A percentile compares a stretch with the other conserved stretches of the same genome.
Conservation (phyloP, 352 stramenopile genomes). For the Globisporangium spinosum region DNA sequence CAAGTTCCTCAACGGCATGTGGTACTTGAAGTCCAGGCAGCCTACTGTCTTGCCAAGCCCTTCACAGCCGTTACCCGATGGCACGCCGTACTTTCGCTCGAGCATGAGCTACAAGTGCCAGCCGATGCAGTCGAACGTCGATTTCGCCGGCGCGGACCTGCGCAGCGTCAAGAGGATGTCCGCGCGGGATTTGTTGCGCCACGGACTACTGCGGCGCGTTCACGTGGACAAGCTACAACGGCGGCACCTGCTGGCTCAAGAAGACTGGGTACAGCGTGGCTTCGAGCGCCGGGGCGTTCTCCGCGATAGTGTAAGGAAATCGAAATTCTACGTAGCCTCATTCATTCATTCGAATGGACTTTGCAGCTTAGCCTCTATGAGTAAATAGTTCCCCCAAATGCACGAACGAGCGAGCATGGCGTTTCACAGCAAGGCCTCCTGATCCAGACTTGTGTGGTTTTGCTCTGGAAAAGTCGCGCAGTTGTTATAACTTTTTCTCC, state of each 20-base stretch:
- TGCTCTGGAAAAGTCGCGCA: not conserved
- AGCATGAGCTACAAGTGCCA: slow-evolving; percentile 13
- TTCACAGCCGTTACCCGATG: not conserved
- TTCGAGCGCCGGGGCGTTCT: not conserved
- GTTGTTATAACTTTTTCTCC: not conserved
- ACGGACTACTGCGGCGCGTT: slow-evolving; percentile 22
- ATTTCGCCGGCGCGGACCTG: slow-evolving; percentile 9
- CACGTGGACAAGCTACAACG: slow-evolving; percentile 25
- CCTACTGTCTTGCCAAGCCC: not conserved
- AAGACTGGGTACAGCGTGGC: not conserved
- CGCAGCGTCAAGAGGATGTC: not conserved
- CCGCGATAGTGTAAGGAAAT: not conserved
- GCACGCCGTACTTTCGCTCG: slow-evolving; percentile 11
- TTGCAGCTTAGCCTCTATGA: no score
- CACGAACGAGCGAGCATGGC: not conserved
- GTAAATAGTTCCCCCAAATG: not conserved
- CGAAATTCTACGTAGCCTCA: not conserved
- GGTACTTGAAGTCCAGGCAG: slow-evolving; percentile 26
- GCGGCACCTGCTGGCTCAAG: slow-evolving; percentile 28
- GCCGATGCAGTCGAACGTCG: slow-evolving; percentile 7
- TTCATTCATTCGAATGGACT: not conserved
- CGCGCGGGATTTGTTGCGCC: not conserved
- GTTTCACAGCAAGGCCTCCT: not conserved
- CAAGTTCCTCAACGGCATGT: slow-evolving; percentile 20
- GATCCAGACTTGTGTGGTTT: not conserved